phyloP scores from a whole-genome alignment of 179 eudicot species.

The Beta macrorhiza region DNA sequence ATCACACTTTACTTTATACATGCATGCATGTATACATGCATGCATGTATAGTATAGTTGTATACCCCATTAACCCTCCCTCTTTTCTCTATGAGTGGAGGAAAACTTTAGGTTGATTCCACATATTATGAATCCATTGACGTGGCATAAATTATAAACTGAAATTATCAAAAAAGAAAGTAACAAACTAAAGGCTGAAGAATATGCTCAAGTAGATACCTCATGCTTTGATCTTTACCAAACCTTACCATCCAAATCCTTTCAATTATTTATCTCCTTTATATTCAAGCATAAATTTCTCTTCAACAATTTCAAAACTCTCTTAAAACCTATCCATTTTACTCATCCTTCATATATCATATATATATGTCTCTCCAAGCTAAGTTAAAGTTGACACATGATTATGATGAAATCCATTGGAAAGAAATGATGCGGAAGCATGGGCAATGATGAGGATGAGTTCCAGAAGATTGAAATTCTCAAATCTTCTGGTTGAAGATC shows the following conservation, averaged over 20 bases:
- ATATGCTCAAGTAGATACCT: slow-evolving; percentile 37
- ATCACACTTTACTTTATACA: background rate
- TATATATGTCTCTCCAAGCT: too few relatives aligned
- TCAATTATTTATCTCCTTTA: slow-evolving; percentile 19
- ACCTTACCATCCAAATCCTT: background rate
- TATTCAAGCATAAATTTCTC: background rate
- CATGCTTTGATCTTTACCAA: slow-evolving; percentile 20
- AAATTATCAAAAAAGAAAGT: slow-evolving; percentile 6
- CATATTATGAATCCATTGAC: slow-evolving; percentile 3
- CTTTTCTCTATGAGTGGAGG: background rate
- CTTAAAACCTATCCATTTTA: background rate
- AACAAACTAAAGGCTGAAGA: slow-evolving; percentile 15
- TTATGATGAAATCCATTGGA: slow-evolving; percentile 3
- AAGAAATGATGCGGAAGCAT: slow-evolving; percentile 7
- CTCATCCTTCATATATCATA: background rate
- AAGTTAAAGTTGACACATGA: background rate
- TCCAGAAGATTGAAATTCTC: background rate
- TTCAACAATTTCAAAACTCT: slow-evolving; percentile 18
- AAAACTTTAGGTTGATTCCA: slow-evolving; percentile 10
- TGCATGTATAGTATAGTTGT: background rate
- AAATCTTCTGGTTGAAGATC: slow-evolving; percentile 16
- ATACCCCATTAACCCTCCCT: background rate
- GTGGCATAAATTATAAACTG: slow-evolving; percentile 25
- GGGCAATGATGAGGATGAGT: slow-evolving; percentile 20
- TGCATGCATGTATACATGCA: background rate